A percentile compares a stretch with the other conserved stretches of the same genome.
Evolutionary conservation across 139 green algal genomes (phyloP).

Genomic region (Nannochloris sp.): DNA sequence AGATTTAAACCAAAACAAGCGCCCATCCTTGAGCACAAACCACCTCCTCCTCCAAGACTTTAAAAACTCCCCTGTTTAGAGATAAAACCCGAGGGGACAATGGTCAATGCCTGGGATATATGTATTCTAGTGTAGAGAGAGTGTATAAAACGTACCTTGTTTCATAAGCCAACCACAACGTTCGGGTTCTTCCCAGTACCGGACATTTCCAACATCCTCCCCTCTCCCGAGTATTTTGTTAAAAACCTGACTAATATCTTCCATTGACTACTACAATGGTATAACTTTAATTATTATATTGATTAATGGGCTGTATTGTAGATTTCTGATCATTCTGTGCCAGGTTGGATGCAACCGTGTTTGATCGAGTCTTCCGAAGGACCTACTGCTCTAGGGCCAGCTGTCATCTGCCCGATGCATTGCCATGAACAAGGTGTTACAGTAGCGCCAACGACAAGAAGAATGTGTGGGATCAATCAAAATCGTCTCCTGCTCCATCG

Average conservation of each 20-base stretch:
- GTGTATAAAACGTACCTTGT: slow-evolving; percentile 59
- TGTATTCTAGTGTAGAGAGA: slow-evolving; percentile 14
- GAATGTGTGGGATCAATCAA: neutral
- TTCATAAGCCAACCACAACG: slow-evolving; percentile 85
- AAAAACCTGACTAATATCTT: slow-evolving; percentile 23
- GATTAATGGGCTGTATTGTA: neutral
- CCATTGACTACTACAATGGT: neutral
- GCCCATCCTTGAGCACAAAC: slow-evolving; percentile 97
- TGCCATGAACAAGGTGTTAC: too few relatives aligned
- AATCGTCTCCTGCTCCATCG: neutral
- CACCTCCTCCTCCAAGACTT: slow-evolving; percentile 91
- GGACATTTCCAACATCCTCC: slow-evolving; percentile 44
- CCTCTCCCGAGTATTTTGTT: slow-evolving; percentile 38
- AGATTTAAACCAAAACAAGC: slow-evolving; percentile 98
- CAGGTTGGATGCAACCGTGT: neutral
- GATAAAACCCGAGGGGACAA: neutral
- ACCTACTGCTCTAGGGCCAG: too few relatives aligned
- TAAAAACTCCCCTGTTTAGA: slow-evolving; percentile 81
- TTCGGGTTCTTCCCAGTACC: slow-evolving; percentile 84
- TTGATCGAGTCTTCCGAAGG: too few relatives aligned
- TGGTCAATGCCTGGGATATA: neutral
- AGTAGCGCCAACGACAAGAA: too few relatives aligned
- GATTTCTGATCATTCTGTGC: neutral
- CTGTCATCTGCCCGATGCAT: too few relatives aligned
- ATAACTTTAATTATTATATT: neutral